Base-by-base conservation (phyloP, 305 asterid genomes). In the Fraxinus albicans region DNA sequence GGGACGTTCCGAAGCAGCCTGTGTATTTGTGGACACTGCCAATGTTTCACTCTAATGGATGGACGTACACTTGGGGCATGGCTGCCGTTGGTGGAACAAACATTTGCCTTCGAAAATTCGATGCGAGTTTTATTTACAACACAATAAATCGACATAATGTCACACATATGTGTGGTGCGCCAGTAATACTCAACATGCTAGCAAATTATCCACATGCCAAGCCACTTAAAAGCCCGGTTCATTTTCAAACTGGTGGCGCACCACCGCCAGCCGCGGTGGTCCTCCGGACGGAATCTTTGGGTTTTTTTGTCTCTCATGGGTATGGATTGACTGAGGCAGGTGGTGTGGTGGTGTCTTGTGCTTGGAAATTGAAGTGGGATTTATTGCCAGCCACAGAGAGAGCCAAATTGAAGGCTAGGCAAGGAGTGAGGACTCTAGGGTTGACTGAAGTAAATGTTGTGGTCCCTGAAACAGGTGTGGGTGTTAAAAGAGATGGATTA, bases 51-150 rank as follows among this genome's bases (percentile, higher is more conserved):
- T 85, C 93, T 15, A 92, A 91, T 67, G 94, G 96, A 31, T 91
- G 96, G 94, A 91, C 93, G 87, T 92, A 86, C 90, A 89, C 92
- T 35, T 91, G 96, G 94, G 94, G 96, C 6, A 90, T 92, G 92
- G 94, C 94, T 7, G 96, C 92, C 34, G 87, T 80, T 23, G 96
- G 94, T 7, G 96, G 93, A 1, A 84, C 89, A 65, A 92, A 82
- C 83, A 38, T 92, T 19, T 92, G 96, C 23, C 90, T 92, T 36
- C 80, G 93, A 0, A 88, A 79, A 23, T 82, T 92, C 74, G 91
- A 91, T 7, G 90, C 96, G 0, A 8, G 55, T 2, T 21, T 77
- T 0, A 73, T 91, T 0, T 91, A 83, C 85, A 85, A 23, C 21
- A 86, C 91, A 3, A 84, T 92, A 1, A 1, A n/a, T 0, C 80